Evolutionary conservation across 176 grass and related monocot genomes (phyloP), one percentile per base, ranked within the genome.

Genomic region (Eragrostis curvula): DNA sequence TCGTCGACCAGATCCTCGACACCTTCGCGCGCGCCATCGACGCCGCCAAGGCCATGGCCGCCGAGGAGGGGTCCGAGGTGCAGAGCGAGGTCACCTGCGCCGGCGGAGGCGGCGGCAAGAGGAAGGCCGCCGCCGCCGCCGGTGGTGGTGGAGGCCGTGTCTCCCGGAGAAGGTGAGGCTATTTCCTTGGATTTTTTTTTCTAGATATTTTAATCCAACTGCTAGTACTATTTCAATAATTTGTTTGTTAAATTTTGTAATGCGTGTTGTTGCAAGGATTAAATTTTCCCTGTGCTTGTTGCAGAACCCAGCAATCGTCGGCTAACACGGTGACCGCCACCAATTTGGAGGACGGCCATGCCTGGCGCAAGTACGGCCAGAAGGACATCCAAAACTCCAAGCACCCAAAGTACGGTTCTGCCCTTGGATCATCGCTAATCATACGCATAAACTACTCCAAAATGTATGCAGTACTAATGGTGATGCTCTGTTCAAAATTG

Each of bases 361-460:
- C 87, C 12, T 97, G 94, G 94, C 87, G 94, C 72, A 97, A 97
- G 67, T 97, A 97, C 50, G 94, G 94, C 0, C 94, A 97, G 87
- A 97, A 94, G 82, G 82, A 79, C 3, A 97, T 97, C 48, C 94
- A 94, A 1, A 94, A 83, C 78, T 88, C 44, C 75, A 86, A 90
- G 27, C 12, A 90, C 74, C 91, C 94, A 51, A 97, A 92, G 94
- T 97, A 77, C 50, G 64, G n/a, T 83, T 25, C 15, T 68, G 14
- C 53, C 39, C 71, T 51, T 21, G 9, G 16, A 61, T 32, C 0
- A 69, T 78, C 13, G 41, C 10, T 20, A 3, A 39, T 36, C 10
- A n/a, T 43, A 7, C 18, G 20, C 8, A 39, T 20, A 30, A 27
- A 27, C 25, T 25, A 7, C 30, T 20, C n/a, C 15, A 5, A 12